A percentile compares a stretch with the other conserved stretches of the same genome.
Conservation (phyloP, 331 rosid genomes). For the Arachis monticola region DNA sequence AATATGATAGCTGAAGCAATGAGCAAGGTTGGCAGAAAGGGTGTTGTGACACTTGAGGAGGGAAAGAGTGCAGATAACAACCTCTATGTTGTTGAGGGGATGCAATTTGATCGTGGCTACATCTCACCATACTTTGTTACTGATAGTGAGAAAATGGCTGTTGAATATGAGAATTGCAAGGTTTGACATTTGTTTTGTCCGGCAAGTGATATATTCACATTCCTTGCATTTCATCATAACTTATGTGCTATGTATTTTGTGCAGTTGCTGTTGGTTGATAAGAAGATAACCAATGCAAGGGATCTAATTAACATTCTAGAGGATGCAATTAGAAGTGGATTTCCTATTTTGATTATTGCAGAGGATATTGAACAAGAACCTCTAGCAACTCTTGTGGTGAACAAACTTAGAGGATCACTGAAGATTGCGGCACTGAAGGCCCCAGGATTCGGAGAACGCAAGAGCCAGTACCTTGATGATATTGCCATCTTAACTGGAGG, state of each 20-base stretch:
- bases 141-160: conserved; percentile 97
- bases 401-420: conserved; percentile 93
- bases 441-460: conserved; percentile 99
- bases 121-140: conserved; percentile 97
- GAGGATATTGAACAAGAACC: conserved; percentile 99
- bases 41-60: conserved; percentile 99
- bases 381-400: conserved; percentile 93
- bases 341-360: conserved; percentile 77
- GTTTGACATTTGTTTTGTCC: conserved; percentile 41
- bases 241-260: conserved; percentile 24
- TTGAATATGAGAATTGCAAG: conserved; percentile 96
- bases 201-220: neutral
- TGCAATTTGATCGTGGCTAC: conserved; percentile 98
- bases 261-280: conserved; percentile 97
- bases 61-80: conserved; percentile 95
- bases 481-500: conserved; percentile 81
- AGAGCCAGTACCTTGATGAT: conserved; percentile 99
- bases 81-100: conserved; percentile 98
- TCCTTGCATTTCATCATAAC: neutral
- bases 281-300: conserved; percentile 91
- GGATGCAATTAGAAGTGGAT: conserved; percentile 94
- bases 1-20: conserved; percentile 97
- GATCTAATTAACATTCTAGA: conserved; percentile 86
- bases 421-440: conserved; percentile 99
- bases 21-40: conserved; percentile 97